Percentiles rank a stretch among this genome's conserved stretches.
Conservation (phyloP, 2,329 filamentous ascomycete species). For the Phaeosphaeriaceae sp. region DNA sequence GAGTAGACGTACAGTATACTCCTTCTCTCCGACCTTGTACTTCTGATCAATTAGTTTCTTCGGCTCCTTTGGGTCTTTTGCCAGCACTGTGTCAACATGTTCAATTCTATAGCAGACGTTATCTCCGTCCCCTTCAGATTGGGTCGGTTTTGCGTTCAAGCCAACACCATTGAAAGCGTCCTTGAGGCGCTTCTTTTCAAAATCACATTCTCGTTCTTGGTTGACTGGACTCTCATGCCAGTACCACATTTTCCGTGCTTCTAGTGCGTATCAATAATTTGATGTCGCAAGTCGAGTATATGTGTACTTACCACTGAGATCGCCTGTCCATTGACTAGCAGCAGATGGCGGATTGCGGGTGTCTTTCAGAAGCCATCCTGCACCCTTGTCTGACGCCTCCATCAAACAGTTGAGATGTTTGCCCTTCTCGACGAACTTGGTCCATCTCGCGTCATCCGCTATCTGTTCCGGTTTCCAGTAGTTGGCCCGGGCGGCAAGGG, state of each 20-base stretch:
- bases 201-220: neutral
- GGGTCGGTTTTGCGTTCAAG: neutral
- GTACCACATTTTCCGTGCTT: neutral
- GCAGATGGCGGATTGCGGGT: conserved; percentile 21
- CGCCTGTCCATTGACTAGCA: conserved; percentile 22
- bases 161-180: neutral
- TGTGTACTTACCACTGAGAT: conserved; percentile 10
- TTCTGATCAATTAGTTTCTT: neutral
- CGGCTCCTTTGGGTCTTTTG: neutral
- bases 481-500: too few species aligned
- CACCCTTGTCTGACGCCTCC: conserved; percentile 19
- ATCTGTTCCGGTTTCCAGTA: neutral
- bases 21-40: conserved; percentile 7
- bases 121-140: neutral
- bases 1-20: neutral
- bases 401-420: conserved; percentile 20
- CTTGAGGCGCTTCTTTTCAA: neutral
- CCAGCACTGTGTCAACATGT: neutral
- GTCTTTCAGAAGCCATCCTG: conserved; percentile 17
- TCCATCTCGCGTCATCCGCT: conserved; percentile 1
- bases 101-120: neutral
- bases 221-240: neutral
- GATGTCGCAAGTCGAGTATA: neutral
- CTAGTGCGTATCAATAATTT: neutral
- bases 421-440: conserved; percentile 18